Evolutionary conservation across 306 rosid genomes (phyloP), one percentile per base, ranked within the genome.

Genomic region (Alnus glutinosa): DNA sequence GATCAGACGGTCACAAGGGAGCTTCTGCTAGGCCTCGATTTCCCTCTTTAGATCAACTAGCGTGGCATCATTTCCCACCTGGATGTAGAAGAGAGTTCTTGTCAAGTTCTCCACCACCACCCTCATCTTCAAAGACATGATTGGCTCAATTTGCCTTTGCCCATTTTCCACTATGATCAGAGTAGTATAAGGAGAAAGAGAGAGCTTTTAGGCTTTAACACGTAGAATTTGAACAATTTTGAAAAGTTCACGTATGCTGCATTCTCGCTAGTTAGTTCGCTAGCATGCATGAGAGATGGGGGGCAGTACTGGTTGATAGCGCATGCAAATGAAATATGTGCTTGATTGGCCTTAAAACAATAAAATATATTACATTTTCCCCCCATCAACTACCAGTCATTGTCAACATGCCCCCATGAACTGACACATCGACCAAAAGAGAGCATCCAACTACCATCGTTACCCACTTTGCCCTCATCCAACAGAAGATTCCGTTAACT

Each of bases 1-100:
- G 80, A 90, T 81, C 75, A 84, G 73, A 79, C 93, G 95, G 66
- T 90, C 84, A 78, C 23, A 78, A 52, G 90, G 92, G 72, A 88
- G 86, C 59, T 88, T 83, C 72, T 86, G 78, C 48, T 82, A 88
- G 37, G 83, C 85, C 73, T 73, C 94, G 55, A 83, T 82, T 71
- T 90, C 91, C 67, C 48, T 74, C 78, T 86, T 90, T 18, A 90
- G 76, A 71, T 92, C 92, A 18, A 77, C 77, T 0, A 79, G 70
- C 3, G 81, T 88, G 71, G 85, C 89, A 77, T 88, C 91, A 47
- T 85, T 73, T 0, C 23, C 68, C 81, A 88, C 81, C 67, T 85
- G 83, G 28, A 85, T 59, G 70, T 78, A 81, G 75, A 83, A 88
- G 2, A 88, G 74, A 49, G 91, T 77, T 71, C 89, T 89, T 44